Evolutionary conservation across 768 basidiomycete genomes (phyloP).

Genomic region (Trametes elegans): DNA sequence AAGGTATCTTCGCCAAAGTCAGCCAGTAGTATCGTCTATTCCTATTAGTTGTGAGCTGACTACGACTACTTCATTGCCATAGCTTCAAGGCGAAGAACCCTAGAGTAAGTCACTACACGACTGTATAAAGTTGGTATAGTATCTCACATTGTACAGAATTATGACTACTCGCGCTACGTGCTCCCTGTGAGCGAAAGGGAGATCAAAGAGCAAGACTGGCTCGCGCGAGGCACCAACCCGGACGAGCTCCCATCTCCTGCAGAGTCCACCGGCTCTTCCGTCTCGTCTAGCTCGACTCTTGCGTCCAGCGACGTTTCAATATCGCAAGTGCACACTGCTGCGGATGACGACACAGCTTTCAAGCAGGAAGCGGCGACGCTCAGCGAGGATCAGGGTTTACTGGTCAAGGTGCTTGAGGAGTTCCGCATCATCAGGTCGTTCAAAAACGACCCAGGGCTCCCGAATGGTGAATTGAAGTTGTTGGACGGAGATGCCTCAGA

Average conservation of each 20-base stretch:
- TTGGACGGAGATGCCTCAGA: constrained; percentile 16
- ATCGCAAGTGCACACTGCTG: background rate
- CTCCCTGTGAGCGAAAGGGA: constrained; percentile 16
- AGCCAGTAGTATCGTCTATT: too few species aligned
- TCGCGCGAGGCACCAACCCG: constrained; percentile 3
- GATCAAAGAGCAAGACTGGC: constrained; percentile 19
- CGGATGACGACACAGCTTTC: background rate
- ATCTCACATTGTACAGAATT: too few species aligned
- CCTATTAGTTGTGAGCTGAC: too few species aligned
- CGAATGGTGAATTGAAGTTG: constrained; percentile 10
- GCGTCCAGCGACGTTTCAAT: background rate
- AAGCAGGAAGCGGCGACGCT: background rate
- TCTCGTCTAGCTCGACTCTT: background rate
- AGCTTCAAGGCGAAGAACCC: constrained; percentile 7
- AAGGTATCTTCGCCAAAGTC: background rate
- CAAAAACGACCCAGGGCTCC: constrained; percentile 14
- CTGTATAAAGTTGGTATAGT: background rate
- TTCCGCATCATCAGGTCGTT: constrained; percentile 7
- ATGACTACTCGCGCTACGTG: constrained; percentile 23
- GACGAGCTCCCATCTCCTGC: background rate
- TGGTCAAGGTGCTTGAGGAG: constrained; percentile 10
- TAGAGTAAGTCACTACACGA: background rate
- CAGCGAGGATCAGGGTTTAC: background rate
- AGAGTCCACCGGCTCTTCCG: background rate
- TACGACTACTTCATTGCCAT: background rate